Evolutionary conservation across 495 filamentous ascomycete genomes (phyloP).

Genomic region (Podospora australis): DNA sequence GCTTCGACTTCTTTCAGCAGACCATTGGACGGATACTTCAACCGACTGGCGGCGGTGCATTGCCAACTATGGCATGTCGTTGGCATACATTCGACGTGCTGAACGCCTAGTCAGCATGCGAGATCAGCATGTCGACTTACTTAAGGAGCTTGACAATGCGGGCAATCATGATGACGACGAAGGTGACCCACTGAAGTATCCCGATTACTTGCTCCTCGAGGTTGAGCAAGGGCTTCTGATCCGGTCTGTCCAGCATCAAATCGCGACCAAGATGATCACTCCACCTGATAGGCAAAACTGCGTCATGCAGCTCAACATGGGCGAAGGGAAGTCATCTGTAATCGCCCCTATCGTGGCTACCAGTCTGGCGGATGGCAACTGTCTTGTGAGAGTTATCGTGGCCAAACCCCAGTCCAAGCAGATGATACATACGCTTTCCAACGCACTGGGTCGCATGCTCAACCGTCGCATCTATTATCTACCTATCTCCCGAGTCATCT

Average conservation of each 20-base stretch:
- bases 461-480: constrained; percentile 53
- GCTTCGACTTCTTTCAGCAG: constrained; percentile 25
- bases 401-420: constrained; percentile 56
- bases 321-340: constrained; percentile 65
- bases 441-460: constrained; percentile 55
- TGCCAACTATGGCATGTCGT: constrained; percentile 29
- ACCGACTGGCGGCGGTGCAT: constrained; percentile 25
- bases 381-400: constrained; percentile 54
- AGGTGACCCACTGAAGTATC: constrained; percentile 44
- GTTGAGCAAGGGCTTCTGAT: constrained; percentile 59
- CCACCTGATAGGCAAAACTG: constrained; percentile 42
- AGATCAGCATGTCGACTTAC: too few relatives aligned
- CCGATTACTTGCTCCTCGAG: constrained; percentile 58
- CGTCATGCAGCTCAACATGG: constrained; percentile 69
- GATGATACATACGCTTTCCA: constrained; percentile 53
- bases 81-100: constrained; percentile 32
- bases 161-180: constrained; percentile 38
- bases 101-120: constrained; percentile 29
- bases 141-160: constrained; percentile 44
- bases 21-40: constrained; percentile 18
- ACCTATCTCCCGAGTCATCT: constrained; percentile 53
- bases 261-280: constrained; percentile 51
- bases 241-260: constrained; percentile 51
- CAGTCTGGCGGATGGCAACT: constrained; percentile 45
- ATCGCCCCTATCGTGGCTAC: constrained; percentile 60